Conservation (phyloP, 1,284 basidiomycete genomes). For the Ceratobasidium theobromae region DNA sequence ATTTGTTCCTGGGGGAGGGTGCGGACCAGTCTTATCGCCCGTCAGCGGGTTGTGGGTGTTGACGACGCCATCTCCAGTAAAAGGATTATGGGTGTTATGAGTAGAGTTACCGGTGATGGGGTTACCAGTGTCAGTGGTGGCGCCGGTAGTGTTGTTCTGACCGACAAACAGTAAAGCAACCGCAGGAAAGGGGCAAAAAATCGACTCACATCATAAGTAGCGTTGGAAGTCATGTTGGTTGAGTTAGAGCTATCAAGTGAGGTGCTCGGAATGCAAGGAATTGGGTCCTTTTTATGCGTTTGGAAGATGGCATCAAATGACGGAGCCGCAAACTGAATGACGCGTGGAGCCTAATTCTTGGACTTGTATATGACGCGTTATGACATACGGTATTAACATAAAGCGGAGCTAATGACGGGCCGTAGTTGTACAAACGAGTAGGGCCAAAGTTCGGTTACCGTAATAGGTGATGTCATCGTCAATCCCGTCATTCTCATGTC, state of each 20-base stretch:
- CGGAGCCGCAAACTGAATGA: not conserved
- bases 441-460: not conserved
- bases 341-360: not conserved
- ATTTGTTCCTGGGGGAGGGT: slow-evolving; percentile 4
- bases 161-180: not conserved
- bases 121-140: not conserved
- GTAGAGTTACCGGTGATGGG: not conserved
- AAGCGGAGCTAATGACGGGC: not conserved
- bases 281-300: not conserved
- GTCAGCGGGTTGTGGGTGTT: slow-evolving; percentile 24
- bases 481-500: not conserved
- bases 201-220: not conserved
- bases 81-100: slow-evolving; percentile 20
- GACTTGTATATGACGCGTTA: not conserved
- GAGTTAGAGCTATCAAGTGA: not conserved
- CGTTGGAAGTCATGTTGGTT: not conserved
- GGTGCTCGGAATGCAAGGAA: not conserved
- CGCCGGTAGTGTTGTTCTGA: too few species aligned
- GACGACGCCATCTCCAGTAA: slow-evolving; percentile 12
- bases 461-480: not conserved
- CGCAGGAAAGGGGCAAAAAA: not conserved
- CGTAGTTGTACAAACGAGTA: too few species aligned
- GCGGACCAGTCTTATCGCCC: slow-evolving; percentile 12
- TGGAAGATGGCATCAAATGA: not conserved
- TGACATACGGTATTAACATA: too few species aligned